phyloP scores from a whole-genome alignment of 2,329 filamentous ascomycete species.

The Diaporthe caulivora region DNA sequence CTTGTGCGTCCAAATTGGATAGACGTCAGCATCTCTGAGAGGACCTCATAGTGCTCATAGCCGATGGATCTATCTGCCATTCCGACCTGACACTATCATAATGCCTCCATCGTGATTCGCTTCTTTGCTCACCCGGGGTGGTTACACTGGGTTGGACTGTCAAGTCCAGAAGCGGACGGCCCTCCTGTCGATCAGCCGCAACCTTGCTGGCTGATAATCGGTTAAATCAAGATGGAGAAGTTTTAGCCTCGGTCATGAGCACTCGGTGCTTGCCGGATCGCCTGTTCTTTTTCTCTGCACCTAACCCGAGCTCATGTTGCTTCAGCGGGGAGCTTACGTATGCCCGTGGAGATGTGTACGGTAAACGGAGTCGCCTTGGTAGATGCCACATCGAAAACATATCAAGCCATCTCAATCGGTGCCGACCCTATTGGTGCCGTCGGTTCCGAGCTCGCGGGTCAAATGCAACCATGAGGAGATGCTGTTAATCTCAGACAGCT shows the following conservation, averaged over 20 bases:
- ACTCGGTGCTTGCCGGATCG: constrained; percentile 33
- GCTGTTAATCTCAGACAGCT: constrained; percentile 6
- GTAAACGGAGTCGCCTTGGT: background rate
- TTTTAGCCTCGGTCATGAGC: constrained; percentile 13
- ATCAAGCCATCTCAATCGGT: background rate
- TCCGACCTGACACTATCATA: constrained; percentile 23
- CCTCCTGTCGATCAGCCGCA: constrained; percentile 22
- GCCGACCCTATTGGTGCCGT: background rate
- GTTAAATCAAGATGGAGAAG: constrained; percentile 9
- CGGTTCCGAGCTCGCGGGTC: constrained; percentile 7
- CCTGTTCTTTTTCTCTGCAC: constrained; percentile 2
- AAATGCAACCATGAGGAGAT: constrained; percentile 5
- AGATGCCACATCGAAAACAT: background rate
- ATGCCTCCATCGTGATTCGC: constrained; percentile 20
- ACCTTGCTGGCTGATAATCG: constrained; percentile 1
- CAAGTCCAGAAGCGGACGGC: background rate
- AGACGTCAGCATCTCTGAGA: constrained; percentile 26
- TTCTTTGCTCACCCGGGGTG: background rate
- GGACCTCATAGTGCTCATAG: background rate
- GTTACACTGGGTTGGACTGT: background rate
- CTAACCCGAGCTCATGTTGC: background rate
- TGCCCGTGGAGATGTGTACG: background rate
- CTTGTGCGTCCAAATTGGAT: constrained; percentile 6
- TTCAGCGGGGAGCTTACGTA: constrained; percentile 21
- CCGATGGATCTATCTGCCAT: background rate